These are phyloP conservation scores for Lentinus polychrous DNA, from an alignment of 1,284 basidiomycete species.

Conservation along the genomic window DNA sequence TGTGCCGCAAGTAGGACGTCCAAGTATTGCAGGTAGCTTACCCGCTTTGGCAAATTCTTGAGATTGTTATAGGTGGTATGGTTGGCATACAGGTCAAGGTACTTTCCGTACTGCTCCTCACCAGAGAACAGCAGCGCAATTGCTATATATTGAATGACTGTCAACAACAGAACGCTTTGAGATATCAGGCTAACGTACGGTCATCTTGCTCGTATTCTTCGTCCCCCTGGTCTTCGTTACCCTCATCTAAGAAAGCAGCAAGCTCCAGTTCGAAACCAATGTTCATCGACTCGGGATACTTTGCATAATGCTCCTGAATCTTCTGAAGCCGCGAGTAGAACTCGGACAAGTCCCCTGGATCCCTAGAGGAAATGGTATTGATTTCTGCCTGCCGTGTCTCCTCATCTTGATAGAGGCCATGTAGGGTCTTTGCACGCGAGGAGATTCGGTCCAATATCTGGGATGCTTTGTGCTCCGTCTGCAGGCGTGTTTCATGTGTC, in stretches of 20 bases:
- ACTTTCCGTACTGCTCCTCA: slow-evolving; percentile 92
- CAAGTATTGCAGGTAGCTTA: slow-evolving; percentile 90
- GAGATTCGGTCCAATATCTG: slow-evolving; percentile 81
- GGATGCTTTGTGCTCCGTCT: slow-evolving; percentile 83
- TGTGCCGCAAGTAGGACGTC: slow-evolving; percentile 67
- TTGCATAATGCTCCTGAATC: slow-evolving; percentile 93
- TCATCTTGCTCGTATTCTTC: slow-evolving; percentile 76
- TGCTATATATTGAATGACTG: slow-evolving; percentile 45
- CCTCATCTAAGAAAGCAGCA: slow-evolving; percentile 71
- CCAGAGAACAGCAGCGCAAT: slow-evolving; percentile 89
- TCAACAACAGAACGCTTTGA: slow-evolving; percentile 6
- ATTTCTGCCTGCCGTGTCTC: slow-evolving; percentile 58
- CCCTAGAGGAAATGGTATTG: slow-evolving; percentile 51
- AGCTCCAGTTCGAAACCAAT: slow-evolving; percentile 79
- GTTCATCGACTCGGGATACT: slow-evolving; percentile 85
- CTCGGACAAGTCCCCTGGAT: slow-evolving; percentile 76
- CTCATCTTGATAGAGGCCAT: slow-evolving; percentile 70
- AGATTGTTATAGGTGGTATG: slow-evolving; percentile 90
- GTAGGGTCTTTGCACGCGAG: slow-evolving; percentile 59
- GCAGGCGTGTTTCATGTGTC: slow-evolving; percentile 60
- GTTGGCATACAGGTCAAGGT: slow-evolving; percentile 87
- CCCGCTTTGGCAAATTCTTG: slow-evolving; percentile 70
- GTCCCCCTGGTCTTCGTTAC: slow-evolving; percentile 58
- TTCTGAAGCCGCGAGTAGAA: slow-evolving; percentile 93
- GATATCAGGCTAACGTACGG: slow-evolving; percentile 42